A percentile compares a stretch with the other conserved stretches of the same genome.
Conservation (phyloP, 441 rosid species). For the Breynia disticha region DNA sequence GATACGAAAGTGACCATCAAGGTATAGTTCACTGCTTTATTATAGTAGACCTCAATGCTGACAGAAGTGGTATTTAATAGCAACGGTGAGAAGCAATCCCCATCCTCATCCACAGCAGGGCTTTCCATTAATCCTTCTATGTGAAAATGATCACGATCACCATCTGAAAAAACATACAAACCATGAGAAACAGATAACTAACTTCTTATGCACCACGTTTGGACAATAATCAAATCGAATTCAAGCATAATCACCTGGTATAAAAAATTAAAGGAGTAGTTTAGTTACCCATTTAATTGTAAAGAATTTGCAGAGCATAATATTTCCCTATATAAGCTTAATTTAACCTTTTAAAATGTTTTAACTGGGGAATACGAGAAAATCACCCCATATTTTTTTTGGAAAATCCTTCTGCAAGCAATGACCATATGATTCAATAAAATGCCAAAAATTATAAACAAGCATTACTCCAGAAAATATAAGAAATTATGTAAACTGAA, state of each 20-base stretch:
- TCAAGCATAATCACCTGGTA: too few species aligned
- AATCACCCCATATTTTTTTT: too few species aligned
- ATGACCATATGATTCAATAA: too few species aligned
- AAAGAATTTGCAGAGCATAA: too few species aligned
- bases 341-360: too few species aligned
- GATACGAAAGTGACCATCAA: conserved; percentile 99
- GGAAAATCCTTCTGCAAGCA: too few species aligned
- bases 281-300: too few species aligned
- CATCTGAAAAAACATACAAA: conserved; percentile 36
- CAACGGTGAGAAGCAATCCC: conserved; percentile 84
- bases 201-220: not conserved
- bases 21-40: conserved; percentile 97
- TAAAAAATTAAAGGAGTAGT: too few species aligned
- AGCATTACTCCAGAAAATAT: too few species aligned
- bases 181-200: not conserved
- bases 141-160: conserved; percentile 63
- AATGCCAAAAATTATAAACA: too few species aligned
- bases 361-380: too few species aligned
- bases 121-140: conserved; percentile 92
- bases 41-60: conserved; percentile 86
- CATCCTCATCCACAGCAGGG: conserved; percentile 87
- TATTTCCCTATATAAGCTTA: too few species aligned
- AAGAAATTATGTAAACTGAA: not conserved
- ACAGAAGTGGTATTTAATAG: conserved; percentile 87
- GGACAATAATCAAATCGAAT: not conserved